phyloP scores from a whole-genome alignment of 1,139 yeast species.

The Debaryomyces nepalensis region DNA sequence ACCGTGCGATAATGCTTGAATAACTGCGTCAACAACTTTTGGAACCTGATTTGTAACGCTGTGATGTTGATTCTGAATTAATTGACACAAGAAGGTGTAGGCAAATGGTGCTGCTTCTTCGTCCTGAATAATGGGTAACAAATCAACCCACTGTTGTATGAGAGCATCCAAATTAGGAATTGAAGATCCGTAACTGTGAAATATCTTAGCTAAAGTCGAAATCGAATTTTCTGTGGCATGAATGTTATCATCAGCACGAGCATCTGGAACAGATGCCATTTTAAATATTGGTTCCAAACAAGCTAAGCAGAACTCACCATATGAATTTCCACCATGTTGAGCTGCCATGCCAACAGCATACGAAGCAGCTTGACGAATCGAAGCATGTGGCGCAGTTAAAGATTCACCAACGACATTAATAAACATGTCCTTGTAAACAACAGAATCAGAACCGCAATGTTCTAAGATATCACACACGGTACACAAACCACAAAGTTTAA shows the following conservation, averaged over 20 bases:
- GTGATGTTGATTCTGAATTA: slow-evolving; percentile 73
- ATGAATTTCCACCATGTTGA: slow-evolving; percentile 70
- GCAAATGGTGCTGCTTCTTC: slow-evolving; percentile 91
- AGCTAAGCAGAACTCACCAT: slow-evolving; percentile 65
- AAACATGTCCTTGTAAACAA: slow-evolving; percentile 66
- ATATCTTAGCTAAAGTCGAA: slow-evolving; percentile 81
- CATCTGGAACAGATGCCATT: slow-evolving; percentile 80
- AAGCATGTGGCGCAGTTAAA: slow-evolving; percentile 68
- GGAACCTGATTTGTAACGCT: slow-evolving; percentile 61
- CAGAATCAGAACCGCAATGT: slow-evolving; percentile 72
- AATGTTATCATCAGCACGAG: slow-evolving; percentile 81
- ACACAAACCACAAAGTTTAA: slow-evolving; percentile 80
- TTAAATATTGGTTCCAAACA: slow-evolving; percentile 76
- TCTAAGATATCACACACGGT: slow-evolving; percentile 82
- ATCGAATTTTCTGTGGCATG: slow-evolving; percentile 88
- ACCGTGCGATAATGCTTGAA: slow-evolving; percentile 75
- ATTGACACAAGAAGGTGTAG: slow-evolving; percentile 73
- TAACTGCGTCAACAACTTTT: slow-evolving; percentile 71
- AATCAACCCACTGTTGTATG: slow-evolving; percentile 75
- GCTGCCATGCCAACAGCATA: slow-evolving; percentile 87
- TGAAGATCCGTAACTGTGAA: slow-evolving; percentile 57
- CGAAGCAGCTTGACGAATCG: slow-evolving; percentile 86
- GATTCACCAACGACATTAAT: slow-evolving; percentile 66
- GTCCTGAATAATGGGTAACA: slow-evolving; percentile 83
- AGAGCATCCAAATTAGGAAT: slow-evolving; percentile 68